phyloP scores from a whole-genome alignment of 495 filamentous ascomycete genomes.

The Penicillium robsamsonii region DNA sequence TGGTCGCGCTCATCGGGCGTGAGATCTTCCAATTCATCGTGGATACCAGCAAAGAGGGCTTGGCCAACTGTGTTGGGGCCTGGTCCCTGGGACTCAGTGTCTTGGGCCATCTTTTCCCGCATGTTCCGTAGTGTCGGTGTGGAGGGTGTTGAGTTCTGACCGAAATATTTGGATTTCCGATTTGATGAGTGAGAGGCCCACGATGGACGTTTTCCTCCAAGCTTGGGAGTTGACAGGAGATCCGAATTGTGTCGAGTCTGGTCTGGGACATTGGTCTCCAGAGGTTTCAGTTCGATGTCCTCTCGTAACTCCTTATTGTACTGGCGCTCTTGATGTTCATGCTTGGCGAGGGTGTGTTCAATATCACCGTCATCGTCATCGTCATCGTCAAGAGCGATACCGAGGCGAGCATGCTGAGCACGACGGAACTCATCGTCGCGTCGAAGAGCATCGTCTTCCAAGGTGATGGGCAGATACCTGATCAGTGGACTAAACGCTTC shows the following conservation, averaged over 20 bases:
- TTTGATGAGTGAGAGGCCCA: constrained; percentile 45
- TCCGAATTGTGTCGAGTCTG: constrained; percentile 16
- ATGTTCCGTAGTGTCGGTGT: constrained; percentile 34
- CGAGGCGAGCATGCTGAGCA: constrained; percentile 63
- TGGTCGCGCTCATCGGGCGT: constrained; percentile 87
- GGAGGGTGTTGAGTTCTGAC: constrained; percentile 30
- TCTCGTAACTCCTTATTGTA: constrained; percentile 45
- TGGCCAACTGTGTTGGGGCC: constrained; percentile 58
- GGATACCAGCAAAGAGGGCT: constrained; percentile 78
- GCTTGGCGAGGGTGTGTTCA: constrained; percentile 48
- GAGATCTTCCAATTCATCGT: constrained; percentile 92
- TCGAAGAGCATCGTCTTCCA: constrained; percentile 89
- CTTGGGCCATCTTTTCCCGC: constrained; percentile 41
- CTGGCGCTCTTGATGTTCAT: constrained; percentile 34
- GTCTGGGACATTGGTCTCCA: constrained; percentile 38
- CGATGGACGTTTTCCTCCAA: constrained; percentile 29
- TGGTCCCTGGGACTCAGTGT: constrained; percentile 66
- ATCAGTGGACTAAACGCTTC: constrained; percentile 83
- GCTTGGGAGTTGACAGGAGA: constrained; percentile 20
- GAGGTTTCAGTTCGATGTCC: constrained; percentile 60
- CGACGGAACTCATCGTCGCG: constrained; percentile 85
- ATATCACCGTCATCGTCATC: constrained; percentile 30
- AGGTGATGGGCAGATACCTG: constrained; percentile 86
- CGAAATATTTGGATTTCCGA: constrained; percentile 44
- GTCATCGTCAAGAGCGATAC: constrained; percentile 41